phyloP scores from a whole-genome alignment of 176 grass and related monocot genomes.

The Phoenix dactylifera region DNA sequence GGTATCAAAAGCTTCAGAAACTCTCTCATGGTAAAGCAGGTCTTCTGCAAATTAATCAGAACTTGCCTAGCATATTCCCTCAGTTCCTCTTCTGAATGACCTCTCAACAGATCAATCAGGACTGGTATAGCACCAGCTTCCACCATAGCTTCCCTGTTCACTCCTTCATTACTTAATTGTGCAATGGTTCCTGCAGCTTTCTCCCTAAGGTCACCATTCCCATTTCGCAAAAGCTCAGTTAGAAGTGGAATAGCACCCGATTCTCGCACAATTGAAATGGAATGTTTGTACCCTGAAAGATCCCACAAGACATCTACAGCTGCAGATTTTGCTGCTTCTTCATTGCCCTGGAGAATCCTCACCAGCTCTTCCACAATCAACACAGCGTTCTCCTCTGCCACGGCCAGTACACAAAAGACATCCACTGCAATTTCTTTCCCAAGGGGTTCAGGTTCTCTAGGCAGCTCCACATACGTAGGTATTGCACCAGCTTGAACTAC shows the following conservation, averaged over 20 bases:
- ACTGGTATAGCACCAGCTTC: slow-evolving; percentile 10
- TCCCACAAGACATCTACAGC: slow-evolving; percentile 16
- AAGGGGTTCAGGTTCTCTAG: slow-evolving; percentile 7
- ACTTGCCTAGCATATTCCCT: slow-evolving; percentile 11
- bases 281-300: slow-evolving; percentile 6
- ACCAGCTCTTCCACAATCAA: slow-evolving; percentile 17
- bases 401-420: slow-evolving; percentile 10
- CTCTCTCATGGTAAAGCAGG: background rate
- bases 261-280: slow-evolving; percentile 6
- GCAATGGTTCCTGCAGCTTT: slow-evolving; percentile 16
- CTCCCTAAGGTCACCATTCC: background rate
- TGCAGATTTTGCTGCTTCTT: slow-evolving; percentile 5
- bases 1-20: background rate
- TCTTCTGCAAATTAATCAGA: slow-evolving; percentile 20
- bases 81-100: slow-evolving; percentile 8
- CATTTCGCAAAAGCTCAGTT: background rate
- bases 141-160: slow-evolving; percentile 8
- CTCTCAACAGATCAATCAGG: slow-evolving; percentile 9
- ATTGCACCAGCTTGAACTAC: slow-evolving; percentile 6
- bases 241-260: slow-evolving; percentile 10
- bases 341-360: slow-evolving; percentile 5
- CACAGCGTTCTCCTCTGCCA: slow-evolving; percentile 11
- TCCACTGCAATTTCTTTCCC: slow-evolving; percentile 21
- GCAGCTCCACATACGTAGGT: slow-evolving; percentile 12
- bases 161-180: slow-evolving; percentile 15